Evolutionary conservation across 202 grass and related monocot genomes (phyloP).

Genomic region (Schoenoplectus tabernaemontani): DNA sequence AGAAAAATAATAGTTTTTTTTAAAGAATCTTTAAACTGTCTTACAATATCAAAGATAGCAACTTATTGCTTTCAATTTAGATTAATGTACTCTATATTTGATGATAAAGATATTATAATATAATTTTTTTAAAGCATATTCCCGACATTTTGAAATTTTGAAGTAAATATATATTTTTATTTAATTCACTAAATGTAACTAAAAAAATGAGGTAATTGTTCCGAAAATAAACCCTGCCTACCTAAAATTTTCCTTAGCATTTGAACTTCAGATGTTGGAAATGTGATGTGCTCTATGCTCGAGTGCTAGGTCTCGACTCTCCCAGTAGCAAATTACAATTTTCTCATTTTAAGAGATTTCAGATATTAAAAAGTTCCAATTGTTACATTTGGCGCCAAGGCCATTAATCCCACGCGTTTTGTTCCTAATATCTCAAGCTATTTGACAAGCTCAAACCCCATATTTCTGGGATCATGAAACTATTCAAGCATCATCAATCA

Average conservation of each 20-base stretch:
- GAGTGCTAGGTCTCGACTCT: too few species aligned
- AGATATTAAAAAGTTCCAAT: neutral
- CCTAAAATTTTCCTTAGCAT: neutral
- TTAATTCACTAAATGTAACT: neutral
- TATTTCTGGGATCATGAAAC: neutral
- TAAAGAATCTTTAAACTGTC: neutral
- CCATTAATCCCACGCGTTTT: neutral
- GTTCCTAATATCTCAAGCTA: neutral
- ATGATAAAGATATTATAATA: neutral
- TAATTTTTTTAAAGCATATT: neutral
- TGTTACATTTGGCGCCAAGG: neutral
- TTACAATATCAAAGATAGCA: neutral
- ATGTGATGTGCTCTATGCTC: neutral
- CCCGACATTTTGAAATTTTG: neutral
- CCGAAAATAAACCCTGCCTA: neutral
- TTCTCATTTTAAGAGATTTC: neutral
- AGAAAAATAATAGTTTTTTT: too few species aligned
- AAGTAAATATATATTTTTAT: neutral
- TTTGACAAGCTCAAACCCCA: neutral
- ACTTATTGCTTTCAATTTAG: neutral
- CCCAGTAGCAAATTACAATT: too few species aligned
- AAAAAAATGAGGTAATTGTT: neutral
- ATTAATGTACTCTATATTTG: neutral
- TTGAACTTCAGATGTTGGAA: neutral
- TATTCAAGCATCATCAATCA: neutral